phyloP scores from a whole-genome alignment of 73 alveolate species.

The Stentor coeruleus region DNA sequence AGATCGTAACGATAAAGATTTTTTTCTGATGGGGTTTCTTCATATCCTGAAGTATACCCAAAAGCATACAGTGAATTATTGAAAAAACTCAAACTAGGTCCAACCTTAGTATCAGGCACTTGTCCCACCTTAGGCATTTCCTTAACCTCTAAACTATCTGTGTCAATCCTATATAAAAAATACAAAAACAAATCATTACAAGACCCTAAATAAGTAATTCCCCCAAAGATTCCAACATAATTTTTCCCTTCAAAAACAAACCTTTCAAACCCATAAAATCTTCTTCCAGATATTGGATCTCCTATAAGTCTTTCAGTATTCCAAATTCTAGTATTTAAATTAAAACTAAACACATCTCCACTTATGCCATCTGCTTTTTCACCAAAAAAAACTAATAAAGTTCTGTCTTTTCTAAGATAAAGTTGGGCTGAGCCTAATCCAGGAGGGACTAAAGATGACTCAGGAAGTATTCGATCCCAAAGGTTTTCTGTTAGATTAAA shows the following conservation, averaged over 20 bases:
- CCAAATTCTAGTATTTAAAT: not conserved
- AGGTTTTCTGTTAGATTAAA: too few relatives aligned
- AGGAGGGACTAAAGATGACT: not conserved
- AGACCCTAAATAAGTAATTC: not conserved
- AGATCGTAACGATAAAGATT: not conserved
- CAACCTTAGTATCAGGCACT: not conserved
- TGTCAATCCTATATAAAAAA: not conserved
- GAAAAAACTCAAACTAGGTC: not conserved
- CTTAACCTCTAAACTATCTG: not conserved
- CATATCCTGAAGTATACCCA: slow-evolving; percentile 6
- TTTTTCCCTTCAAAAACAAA: too few relatives aligned
- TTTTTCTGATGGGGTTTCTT: too few relatives aligned
- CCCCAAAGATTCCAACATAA: not conserved
- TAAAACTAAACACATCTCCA: not conserved
- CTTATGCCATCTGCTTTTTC: not conserved
- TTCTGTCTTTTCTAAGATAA: not conserved
- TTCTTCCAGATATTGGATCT: too few relatives aligned
- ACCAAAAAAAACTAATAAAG: not conserved
- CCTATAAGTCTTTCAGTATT: too few relatives aligned
- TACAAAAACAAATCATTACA: not conserved
- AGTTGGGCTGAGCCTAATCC: not conserved
- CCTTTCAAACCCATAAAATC: too few relatives aligned
- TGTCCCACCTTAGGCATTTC: not conserved
- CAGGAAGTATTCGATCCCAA: not conserved
- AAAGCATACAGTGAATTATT: not conserved